Evolutionary conservation across 441 rosid species (phyloP), one percentile per base, ranked within the genome.

Genomic region (Erysimum pusillum): DNA sequence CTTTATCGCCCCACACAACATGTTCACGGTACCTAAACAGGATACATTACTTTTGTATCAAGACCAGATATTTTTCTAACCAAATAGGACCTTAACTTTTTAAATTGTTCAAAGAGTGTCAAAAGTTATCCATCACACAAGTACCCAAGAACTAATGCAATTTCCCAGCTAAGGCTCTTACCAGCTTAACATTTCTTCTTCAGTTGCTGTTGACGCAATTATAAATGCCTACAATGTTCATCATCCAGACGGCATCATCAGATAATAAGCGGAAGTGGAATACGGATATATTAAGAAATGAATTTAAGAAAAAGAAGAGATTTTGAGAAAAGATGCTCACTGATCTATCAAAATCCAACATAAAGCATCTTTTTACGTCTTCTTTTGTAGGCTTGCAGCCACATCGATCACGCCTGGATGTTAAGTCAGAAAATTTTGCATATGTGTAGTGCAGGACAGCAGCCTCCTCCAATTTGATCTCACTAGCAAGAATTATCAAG

Each of bases 321-420:
- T 44, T 51, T 36, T 20, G 20, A 58, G 62, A 51, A 70, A 32
- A 20, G 32, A 65, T 59, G 82, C 95, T 86, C 79, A 90, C 92
- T 57, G 91, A 79, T 88, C 95, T 87, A 70, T 90, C 95, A 65
- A 90, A 90, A 69, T 90, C 92, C 85, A 88, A 75, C 92, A 88
- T 90, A 79, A 90, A 90, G 85, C 95, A 90, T 80, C 91, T 85
- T 83, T 90, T 90, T 49, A 90, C 92, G 52, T 88, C 95, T 76
- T 90, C 95, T 83, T 85, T 88, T 9, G 92, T 90, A 48, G 95
- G 92, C 83, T 90, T 90, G 86, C 95, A 90, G 80, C 92, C 92
- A 74, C 95, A 90, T 15, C 92, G 83, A 62, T 87, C 92, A 76
- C 89, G 92, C 66, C 95, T 84, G 20, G 92, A 88, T 66, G 92